These are phyloP conservation scores for Platanus orientalis DNA, from an alignment of 164 flowering plant species.

Conservation along the genomic window DNA sequence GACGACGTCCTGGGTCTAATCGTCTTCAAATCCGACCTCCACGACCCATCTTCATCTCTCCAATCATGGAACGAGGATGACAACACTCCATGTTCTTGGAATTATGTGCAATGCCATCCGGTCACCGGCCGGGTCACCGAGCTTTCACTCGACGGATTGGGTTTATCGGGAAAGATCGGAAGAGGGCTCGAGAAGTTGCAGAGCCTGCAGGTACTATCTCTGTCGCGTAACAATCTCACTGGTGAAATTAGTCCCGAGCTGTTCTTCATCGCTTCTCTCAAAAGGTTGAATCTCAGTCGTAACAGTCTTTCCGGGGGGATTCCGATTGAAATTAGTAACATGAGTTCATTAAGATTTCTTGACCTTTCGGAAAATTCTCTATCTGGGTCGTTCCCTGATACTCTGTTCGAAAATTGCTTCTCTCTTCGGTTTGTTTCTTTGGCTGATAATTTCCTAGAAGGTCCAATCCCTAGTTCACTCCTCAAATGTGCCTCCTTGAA, in stretches of 20 bases:
- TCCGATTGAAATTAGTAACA: slow-evolving; percentile 24
- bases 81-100: slow-evolving; percentile 74
- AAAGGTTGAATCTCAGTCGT: slow-evolving; percentile 50
- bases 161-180: slow-evolving; percentile 67
- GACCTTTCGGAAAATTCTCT: slow-evolving; percentile 62
- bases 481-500: slow-evolving; percentile 37
- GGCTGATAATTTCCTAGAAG: slow-evolving; percentile 55
- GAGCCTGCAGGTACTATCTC: slow-evolving; percentile 41
- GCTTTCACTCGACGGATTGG: slow-evolving; percentile 47
- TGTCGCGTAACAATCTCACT: slow-evolving; percentile 55
- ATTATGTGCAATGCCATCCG: slow-evolving; percentile 49
- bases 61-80: slow-evolving; percentile 80
- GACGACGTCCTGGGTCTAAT: slow-evolving; percentile 85
- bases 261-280: slow-evolving; percentile 24
- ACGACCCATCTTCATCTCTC: slow-evolving; percentile 50
- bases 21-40: slow-evolving; percentile 71
- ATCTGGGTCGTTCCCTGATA: slow-evolving; percentile 61
- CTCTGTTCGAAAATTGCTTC: slow-evolving; percentile 35
- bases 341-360: slow-evolving; percentile 39
- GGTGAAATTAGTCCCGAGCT: slow-evolving; percentile 45
- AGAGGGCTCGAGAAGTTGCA: slow-evolving; percentile 62
- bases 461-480: slow-evolving; percentile 49
- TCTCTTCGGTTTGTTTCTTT: slow-evolving; percentile 52
- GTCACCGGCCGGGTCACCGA: slow-evolving; percentile 44
- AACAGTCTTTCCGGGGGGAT: slow-evolving; percentile 58